Base-by-base conservation (phyloP, 306 rosid species). In the Begonia masoniana region DNA sequence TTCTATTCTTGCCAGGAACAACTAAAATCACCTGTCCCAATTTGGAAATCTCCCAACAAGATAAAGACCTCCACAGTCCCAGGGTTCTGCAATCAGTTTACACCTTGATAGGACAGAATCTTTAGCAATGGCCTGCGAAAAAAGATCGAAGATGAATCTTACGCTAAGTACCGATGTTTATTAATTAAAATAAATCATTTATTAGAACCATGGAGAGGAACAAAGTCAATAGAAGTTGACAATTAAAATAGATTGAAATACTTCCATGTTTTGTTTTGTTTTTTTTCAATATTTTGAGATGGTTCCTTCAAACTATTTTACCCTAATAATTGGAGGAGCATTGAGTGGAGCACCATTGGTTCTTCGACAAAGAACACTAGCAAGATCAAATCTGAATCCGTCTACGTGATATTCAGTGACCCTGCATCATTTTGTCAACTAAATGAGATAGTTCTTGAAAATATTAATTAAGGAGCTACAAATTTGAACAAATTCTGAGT, bases 51-150 rank as follows among this genome's bases (percentile, higher is more conserved):
- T 63, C 67, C 96, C 96, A 75, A 91, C 96, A 64, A 86, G 96
- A 81, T 91, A 83, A 57, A 86, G 99, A 67, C 88, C 93, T 59
- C 88, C 94, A 63, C 99, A 91, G 68, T 91, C 99, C 99, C 99
- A 91, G 61, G 99, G 99, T 77, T 91, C 99, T n/a, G 99, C 72
- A 71, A 91, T 81, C 64, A 91, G 68, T 71, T 91, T 91, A 72
- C 96, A 91, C 68, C 92, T 83, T 10, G 99, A 83, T 58, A 91
- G 72, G 51, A 77, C 75, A 54, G 63, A 65, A 77, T 91, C 99
- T 79, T 83, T 91, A 36, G 96, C 82, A 71, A 91, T 86, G 58
- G 82, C 94, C 99, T 91, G 79, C 23, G 62, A 59, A 71, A 45
- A 45, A 7, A 45, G 39, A 31, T 31, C 39, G 9, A 6, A 45